These are phyloP conservation scores for Nakaseomyces nivariensis DNA, from an alignment of 1,139 yeast genomes.

Conservation along the genomic window DNA sequence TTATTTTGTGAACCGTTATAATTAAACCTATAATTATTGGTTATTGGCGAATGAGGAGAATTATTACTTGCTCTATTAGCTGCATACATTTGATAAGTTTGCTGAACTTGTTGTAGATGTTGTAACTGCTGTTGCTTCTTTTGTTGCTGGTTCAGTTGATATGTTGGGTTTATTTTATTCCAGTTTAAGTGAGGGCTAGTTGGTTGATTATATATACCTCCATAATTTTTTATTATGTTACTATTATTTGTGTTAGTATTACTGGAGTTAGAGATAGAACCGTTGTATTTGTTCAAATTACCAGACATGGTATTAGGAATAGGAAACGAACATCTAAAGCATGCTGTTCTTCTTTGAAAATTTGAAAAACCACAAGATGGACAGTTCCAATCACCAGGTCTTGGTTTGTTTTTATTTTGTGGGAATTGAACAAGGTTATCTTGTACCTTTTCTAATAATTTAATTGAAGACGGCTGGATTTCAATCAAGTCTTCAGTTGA, in stretches of 20 bases:
- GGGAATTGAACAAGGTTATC: slow-evolving; percentile 80
- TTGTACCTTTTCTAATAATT: slow-evolving; percentile 70
- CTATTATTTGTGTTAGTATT: slow-evolving; percentile 25
- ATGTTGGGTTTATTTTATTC: not conserved
- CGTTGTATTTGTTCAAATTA: not conserved
- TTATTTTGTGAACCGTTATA: not conserved
- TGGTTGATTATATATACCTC: slow-evolving; percentile 4
- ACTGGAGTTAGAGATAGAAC: slow-evolving; percentile 22
- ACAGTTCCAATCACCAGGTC: slow-evolving; percentile 98
- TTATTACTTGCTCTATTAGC: not conserved
- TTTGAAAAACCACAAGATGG: slow-evolving; percentile 94
- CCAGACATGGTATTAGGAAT: slow-evolving; percentile 41
- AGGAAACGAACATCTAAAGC: slow-evolving; percentile 88
- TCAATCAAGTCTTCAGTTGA: slow-evolving; percentile 57
- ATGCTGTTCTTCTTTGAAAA: slow-evolving; percentile 88
- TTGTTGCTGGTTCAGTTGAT: not conserved
- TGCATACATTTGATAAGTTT: slow-evolving; percentile 2
- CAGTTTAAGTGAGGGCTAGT: not conserved
- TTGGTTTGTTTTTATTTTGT: slow-evolving; percentile 76
- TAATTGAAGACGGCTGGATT: slow-evolving; percentile 75
- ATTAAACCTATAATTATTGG: not conserved
- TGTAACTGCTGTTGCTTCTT: not conserved
- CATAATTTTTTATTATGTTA: slow-evolving; percentile 7
- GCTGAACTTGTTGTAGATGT: not conserved
- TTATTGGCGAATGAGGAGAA: not conserved